phyloP scores from a whole-genome alignment of 352 stramenopile species.

The Globisporangium barbulae region DNA sequence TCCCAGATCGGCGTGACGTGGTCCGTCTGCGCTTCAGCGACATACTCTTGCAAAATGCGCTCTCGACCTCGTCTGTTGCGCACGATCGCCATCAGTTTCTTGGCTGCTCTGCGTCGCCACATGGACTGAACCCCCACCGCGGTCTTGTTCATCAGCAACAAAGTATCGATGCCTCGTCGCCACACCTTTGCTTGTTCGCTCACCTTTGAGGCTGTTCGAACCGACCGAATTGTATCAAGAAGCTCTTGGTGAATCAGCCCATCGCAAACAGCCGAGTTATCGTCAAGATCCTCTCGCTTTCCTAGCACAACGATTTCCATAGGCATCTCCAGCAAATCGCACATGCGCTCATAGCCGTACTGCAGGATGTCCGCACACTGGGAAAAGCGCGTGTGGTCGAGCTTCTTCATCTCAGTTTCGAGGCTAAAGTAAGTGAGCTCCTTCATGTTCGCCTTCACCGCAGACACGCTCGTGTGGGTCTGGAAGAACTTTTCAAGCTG shows the following conservation, averaged over 20 bases:
- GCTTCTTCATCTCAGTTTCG: slow-evolving; percentile 46
- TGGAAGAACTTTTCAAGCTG: slow-evolving; percentile 71
- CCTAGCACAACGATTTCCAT: slow-evolving; percentile 34
- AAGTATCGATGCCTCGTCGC: slow-evolving; percentile 19
- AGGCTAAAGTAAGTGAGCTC: slow-evolving; percentile 48
- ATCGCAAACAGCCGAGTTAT: background rate
- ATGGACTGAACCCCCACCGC: slow-evolving; percentile 42
- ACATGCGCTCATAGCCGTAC: slow-evolving; percentile 55
- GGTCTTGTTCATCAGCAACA: slow-evolving; percentile 36
- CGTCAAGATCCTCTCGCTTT: background rate
- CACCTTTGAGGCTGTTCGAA: slow-evolving; percentile 1
- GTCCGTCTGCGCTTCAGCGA: slow-evolving; percentile 51
- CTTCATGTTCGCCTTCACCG: slow-evolving; percentile 57
- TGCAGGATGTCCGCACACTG: slow-evolving; percentile 54
- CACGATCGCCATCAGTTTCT: slow-evolving; percentile 37
- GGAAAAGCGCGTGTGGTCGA: slow-evolving; percentile 42
- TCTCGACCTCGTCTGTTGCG: slow-evolving; percentile 15
- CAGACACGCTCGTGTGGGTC: slow-evolving; percentile 40
- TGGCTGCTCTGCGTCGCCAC: slow-evolving; percentile 47
- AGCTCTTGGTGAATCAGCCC: slow-evolving; percentile 16
- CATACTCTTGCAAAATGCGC: slow-evolving; percentile 34
- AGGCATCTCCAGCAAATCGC: slow-evolving; percentile 47
- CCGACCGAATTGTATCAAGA: slow-evolving; percentile 12
- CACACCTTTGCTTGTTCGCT: slow-evolving; percentile 31
- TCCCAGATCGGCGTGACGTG: slow-evolving; percentile 67